A percentile compares a stretch with the other conserved stretches of the same genome.
These are phyloP conservation scores for Urtica urens DNA, from an alignment of 306 rosid genomes.

Conservation along the genomic window DNA sequence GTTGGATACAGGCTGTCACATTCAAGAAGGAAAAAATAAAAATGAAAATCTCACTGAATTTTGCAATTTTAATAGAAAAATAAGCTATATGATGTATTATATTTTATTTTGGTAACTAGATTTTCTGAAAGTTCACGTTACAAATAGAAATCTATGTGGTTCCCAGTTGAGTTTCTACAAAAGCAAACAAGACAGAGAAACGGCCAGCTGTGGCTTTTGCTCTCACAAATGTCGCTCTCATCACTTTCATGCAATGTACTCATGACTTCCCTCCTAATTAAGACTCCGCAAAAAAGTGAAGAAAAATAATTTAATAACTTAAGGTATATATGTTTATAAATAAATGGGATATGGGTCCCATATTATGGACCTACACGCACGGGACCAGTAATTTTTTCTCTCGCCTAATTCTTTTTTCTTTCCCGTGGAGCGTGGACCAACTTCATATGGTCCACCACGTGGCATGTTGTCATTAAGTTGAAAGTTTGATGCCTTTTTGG, in stretches of 20 bases:
- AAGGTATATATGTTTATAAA: neutral
- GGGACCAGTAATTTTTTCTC: neutral
- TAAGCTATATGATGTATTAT: no score
- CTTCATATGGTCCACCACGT: constrained; percentile 13
- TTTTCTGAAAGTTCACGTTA: no score
- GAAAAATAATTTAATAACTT: neutral
- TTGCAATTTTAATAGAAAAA: no score
- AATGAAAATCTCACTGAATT: no score
- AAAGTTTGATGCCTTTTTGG: neutral
- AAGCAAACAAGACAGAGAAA: neutral
- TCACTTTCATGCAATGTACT: neutral
- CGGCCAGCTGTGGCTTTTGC: constrained; percentile 9
- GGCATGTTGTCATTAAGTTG: neutral
- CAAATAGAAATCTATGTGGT: neutral
- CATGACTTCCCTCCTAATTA: constrained; percentile 2
- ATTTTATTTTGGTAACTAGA: neutral
- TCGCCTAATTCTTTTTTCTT: neutral
- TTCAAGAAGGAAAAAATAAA: no score
- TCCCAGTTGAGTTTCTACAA: constrained; percentile 6
- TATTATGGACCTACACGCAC: neutral
- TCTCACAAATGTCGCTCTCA: constrained; percentile 9
- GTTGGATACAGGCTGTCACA: no score
- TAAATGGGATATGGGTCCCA: neutral
- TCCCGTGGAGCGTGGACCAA: neutral
- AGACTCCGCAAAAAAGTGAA: neutral